Base-by-base conservation (phyloP, 306 rosid genomes). In the Astragalus membranaceus region DNA sequence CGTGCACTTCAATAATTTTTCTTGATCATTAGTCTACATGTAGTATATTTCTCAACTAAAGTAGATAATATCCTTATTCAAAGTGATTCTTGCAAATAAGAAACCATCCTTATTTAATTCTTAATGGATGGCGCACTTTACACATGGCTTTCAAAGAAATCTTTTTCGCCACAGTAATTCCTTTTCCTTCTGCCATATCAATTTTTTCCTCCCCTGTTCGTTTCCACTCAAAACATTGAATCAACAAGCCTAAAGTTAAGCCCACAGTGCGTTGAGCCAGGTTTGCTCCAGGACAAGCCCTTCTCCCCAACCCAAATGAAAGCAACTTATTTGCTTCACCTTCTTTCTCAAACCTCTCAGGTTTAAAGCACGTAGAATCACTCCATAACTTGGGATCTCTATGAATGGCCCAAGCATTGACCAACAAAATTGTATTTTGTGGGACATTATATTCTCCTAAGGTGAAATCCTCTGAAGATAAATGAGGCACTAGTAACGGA, bases 171-270 rank as follows among this genome's bases (percentile, higher is more conserved):
- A 85, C 56, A 0, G 83, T 67, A 11, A 46, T 0, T 0, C 89
- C 86, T 7, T 3, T 8, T 3, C 60, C 78, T 75, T 87, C 89
- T 0, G 9, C 42, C 89, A 85, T 80, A 10, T 85, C 86, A 32
- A 81, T 47, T 67, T 79, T 41, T 62, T 46, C 80, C 1, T 74
- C 74, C 26, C 35, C 7, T 0, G 33, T 10, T 7, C 72, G 70
- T 16, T 79, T 50, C 89, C 92, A 87, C 11, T 87, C 86, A 14
- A 82, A 82, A 39, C 88, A 83, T 0, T 86, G 88, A 67, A 82
- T 80, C 50, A 85, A 13, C 2, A 82, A 44, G 4, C 71, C 84
- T 5, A 85, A 29, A 57, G 81, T 12, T 5, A 83, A 50, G 4
- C 80, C 32, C 53, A 83, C 13, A 2, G 80, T 75, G 10, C 81